These are phyloP conservation scores for Pseudomicrostroma phylloplanum DNA, from an alignment of 1,284 basidiomycete genomes.

Conservation along the genomic window DNA sequence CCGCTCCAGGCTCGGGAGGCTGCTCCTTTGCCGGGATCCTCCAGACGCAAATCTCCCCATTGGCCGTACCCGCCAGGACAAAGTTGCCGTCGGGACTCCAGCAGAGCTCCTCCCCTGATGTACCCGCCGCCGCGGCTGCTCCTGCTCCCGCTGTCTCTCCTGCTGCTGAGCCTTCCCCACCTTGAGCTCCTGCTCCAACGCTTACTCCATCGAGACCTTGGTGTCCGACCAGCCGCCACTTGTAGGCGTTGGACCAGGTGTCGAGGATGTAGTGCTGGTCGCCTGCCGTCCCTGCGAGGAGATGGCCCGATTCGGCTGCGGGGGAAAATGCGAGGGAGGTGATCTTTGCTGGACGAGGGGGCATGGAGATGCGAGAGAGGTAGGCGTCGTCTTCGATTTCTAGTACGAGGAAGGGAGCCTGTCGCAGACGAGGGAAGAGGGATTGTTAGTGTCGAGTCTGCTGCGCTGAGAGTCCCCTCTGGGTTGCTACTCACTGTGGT, in stretches of 20 bases:
- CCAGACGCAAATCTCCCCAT: slow-evolving; percentile 24
- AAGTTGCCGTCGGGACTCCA: slow-evolving; percentile 46
- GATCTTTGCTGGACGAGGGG: slow-evolving; percentile 79
- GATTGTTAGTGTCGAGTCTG: no score
- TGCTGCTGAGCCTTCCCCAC: slow-evolving; percentile 24
- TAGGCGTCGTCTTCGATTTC: slow-evolving; percentile 58
- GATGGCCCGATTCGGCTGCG: slow-evolving; percentile 67
- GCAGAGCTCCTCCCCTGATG: slow-evolving; percentile 41
- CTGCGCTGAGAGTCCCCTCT: slow-evolving; percentile 28
- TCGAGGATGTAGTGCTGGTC: slow-evolving; percentile 75
- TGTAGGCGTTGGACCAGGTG: slow-evolving; percentile 25
- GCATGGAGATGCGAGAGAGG: slow-evolving; percentile 38
- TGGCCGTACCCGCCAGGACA: slow-evolving; percentile 21
- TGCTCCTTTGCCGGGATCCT: slow-evolving; percentile 21
- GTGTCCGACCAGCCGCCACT: slow-evolving; percentile 33
- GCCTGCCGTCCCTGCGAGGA: slow-evolving; percentile 86
- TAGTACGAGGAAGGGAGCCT: slow-evolving; percentile 71
- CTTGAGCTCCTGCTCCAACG: slow-evolving; percentile 9
- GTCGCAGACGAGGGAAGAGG: slow-evolving; percentile 32
- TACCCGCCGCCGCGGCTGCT: slow-evolving; percentile 42
- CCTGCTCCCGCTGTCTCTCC: slow-evolving; percentile 17
- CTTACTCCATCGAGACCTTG: slow-evolving; percentile 33
- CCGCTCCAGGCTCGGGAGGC: slow-evolving; percentile 12
- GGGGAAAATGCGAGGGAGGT: slow-evolving; percentile 85
- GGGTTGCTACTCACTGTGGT: slow-evolving; percentile 58